Evolutionary conservation across 306 rosid species (phyloP), one percentile per base, ranked within the genome.

Genomic region (Dalbergia oliveri): DNA sequence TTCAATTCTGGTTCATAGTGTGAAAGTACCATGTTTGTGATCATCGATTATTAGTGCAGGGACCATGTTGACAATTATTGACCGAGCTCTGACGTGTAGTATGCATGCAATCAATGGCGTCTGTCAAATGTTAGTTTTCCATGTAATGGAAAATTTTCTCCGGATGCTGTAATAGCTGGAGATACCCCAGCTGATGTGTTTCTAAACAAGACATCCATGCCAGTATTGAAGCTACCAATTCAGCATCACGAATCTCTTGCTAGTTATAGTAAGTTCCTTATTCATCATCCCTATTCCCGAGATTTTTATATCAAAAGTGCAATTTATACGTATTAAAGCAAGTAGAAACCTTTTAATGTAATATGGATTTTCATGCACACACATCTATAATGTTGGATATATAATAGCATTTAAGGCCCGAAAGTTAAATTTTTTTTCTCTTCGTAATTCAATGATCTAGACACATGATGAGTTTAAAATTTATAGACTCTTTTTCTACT

Each of bases 1-100:
- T 93, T 91, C 16, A 81, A 75, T 80, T 81, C 91, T 7, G 84
- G 81, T 75, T 85, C 81, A 59, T 82, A 77, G 76, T 64, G 69
- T 34, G 47, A 62, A 67, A 50, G 53, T 77, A 66, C 45, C 60
- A 21, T 33, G 39, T 9, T 66, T 61, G 23, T 73, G 61, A 59
- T 45, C n/a, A 8, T 77, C 60, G 67, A 18, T 72, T 45, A 19
- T 73, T 76, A 75, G 78, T 69, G 33, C 66, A 60, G 77, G 68
- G 75, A 62, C 37, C 66, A 7, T 60, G 79, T 45, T 79, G 75
- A 78, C 59, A 56, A 23, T 45, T 51, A 60, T 59, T 74, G 85
- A 69, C 75, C 21, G 72, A 56, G 70, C 77, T 19, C 18, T 14
- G 73, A 11, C 43, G 64, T 72, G 31, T 82, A 37, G 58, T 18